Evolutionary conservation across 352 stramenopile genomes (phyloP).

Genomic region (Ophiocytium majus): DNA sequence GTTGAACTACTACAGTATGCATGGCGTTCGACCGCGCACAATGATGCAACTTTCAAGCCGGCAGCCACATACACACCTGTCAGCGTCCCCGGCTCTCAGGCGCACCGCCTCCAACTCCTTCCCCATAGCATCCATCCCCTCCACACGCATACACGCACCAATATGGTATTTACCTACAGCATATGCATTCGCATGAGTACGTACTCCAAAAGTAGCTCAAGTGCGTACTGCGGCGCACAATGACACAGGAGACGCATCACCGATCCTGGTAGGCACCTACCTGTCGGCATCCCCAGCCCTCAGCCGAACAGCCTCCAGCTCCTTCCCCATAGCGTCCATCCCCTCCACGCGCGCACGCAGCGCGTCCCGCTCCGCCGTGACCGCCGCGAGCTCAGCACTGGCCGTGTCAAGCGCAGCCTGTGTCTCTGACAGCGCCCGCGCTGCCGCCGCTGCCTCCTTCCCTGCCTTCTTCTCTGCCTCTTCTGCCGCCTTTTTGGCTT

Average conservation of each 20-base stretch:
- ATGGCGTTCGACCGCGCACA: too few species aligned
- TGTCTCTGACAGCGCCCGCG: conserved; percentile 45
- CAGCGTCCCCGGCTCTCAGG: not conserved
- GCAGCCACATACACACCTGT: too few species aligned
- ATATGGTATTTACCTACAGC: too few species aligned
- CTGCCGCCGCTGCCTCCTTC: conserved; percentile 27
- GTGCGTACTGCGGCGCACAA: too few species aligned
- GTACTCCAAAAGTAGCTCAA: too few species aligned
- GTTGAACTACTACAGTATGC: too few species aligned
- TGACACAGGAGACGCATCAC: too few species aligned
- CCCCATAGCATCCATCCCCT: not conserved
- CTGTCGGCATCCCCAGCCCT: conserved; percentile 33
- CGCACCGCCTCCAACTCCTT: not conserved
- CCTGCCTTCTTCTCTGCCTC: conserved; percentile 17
- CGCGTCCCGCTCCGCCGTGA: conserved; percentile 4
- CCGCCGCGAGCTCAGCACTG: conserved; percentile 24
- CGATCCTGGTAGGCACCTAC: not conserved
- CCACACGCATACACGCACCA: too few species aligned
- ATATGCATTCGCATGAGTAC: too few species aligned
- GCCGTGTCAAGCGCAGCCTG: not conserved
- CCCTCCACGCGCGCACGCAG: not conserved
- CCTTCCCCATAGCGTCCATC: conserved; percentile 49
- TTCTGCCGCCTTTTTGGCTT: conserved; percentile 49
- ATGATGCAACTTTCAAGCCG: too few species aligned
- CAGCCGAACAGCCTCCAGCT: conserved; percentile 47